These are phyloP conservation scores for Hyaloperonospora arabidopsidis DNA, from an alignment of 352 stramenopile species.

Conservation along the genomic window DNA sequence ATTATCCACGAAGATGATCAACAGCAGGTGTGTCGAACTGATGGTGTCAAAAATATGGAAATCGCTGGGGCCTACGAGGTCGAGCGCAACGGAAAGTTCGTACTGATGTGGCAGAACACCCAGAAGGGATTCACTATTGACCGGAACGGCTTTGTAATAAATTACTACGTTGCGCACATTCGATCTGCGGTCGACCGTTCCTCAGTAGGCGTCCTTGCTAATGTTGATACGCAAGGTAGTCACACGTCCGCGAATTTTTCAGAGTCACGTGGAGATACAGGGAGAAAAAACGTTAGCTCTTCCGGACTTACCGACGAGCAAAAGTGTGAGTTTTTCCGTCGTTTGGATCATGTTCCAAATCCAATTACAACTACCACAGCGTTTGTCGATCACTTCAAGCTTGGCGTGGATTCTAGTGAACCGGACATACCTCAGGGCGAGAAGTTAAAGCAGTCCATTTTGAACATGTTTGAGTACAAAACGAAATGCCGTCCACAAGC, in stretches of 20 bases:
- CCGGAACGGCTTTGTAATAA: slow-evolving; percentile 51
- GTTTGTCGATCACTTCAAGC: slow-evolving; percentile 62
- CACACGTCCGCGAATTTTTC: background rate
- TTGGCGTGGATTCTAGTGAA: slow-evolving; percentile 4
- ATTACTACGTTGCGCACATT: slow-evolving; percentile 47
- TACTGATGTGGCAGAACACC: slow-evolving; percentile 69
- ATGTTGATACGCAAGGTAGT: slow-evolving; percentile 1
- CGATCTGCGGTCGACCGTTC: slow-evolving; percentile 20
- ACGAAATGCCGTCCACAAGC: slow-evolving; percentile 9
- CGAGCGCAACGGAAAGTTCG: slow-evolving; percentile 58
- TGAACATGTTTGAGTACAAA: slow-evolving; percentile 42
- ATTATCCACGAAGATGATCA: slow-evolving; percentile 54
- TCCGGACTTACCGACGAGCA: slow-evolving; percentile 38
- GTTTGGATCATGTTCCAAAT: slow-evolving; percentile 53
- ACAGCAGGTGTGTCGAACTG: slow-evolving; percentile 40
- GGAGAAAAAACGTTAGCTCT: slow-evolving; percentile 3
- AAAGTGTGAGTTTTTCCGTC: slow-evolving; percentile 47
- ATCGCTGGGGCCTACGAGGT: slow-evolving; percentile 43
- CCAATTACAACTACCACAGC: slow-evolving; percentile 59
- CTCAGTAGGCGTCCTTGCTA: background rate
- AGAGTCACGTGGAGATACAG: slow-evolving; percentile 6
- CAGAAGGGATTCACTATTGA: slow-evolving; percentile 60
- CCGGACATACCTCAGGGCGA: slow-evolving; percentile 4
- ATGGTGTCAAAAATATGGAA: slow-evolving; percentile 57
- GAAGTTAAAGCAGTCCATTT: slow-evolving; percentile 36